Conservation (phyloP, 306 rosid species). For the Casuarina equisetifolia region DNA sequence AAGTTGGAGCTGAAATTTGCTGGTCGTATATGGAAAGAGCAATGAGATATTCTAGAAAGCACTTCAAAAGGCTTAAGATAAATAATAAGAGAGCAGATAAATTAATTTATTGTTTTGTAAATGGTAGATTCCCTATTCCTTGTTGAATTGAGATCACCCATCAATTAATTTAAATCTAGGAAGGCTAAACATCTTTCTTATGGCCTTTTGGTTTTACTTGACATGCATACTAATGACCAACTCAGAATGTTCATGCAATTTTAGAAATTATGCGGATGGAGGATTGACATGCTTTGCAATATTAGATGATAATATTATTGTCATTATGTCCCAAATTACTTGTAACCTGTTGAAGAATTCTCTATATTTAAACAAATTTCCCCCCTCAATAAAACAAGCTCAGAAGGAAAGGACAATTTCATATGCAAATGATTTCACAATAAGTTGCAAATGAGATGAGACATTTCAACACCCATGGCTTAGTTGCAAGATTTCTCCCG, state of each 20-base stretch:
- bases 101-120: constrained; percentile 7
- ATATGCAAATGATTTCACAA: too few species aligned
- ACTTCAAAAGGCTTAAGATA: constrained; percentile 1
- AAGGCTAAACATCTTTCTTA: not conserved
- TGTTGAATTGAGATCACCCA: constrained; percentile 8
- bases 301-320: too few species aligned
- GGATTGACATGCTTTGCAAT: not conserved
- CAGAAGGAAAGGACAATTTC: too few species aligned
- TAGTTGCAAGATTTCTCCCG: too few species aligned
- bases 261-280: not conserved
- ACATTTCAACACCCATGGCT: too few species aligned
- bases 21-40: constrained; percentile 56
- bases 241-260: not conserved
- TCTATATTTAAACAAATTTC: too few species aligned
- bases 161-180: constrained; percentile 5
- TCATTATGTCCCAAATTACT: too few species aligned
- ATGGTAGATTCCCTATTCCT: constrained; percentile 15
- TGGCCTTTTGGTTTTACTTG: not conserved
- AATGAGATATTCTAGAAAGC: constrained; percentile 16
- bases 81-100: constrained; percentile 5
- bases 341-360: too few species aligned
- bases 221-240: not conserved
- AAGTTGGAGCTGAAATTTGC: constrained; percentile 51
- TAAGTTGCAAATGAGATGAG: too few species aligned
- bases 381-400: not conserved